These are phyloP conservation scores for Akebia trifoliata DNA, from an alignment of 164 flowering plant genomes.

Conservation along the genomic window DNA sequence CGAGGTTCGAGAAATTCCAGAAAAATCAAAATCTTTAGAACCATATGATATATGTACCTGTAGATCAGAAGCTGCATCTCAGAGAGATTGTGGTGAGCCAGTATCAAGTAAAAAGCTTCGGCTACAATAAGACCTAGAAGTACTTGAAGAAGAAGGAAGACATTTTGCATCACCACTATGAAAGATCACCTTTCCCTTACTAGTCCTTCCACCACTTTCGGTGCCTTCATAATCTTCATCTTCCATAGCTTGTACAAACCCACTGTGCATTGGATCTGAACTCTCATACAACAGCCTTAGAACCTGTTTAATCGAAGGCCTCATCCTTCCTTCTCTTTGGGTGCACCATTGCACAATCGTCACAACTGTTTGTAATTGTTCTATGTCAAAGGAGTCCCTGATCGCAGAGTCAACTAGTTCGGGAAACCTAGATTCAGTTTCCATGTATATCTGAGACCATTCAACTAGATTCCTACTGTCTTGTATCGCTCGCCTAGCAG, in stretches of 20 bases:
- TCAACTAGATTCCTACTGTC: slow-evolving; percentile 83
- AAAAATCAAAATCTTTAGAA: not conserved
- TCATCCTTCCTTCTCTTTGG: slow-evolving; percentile 63
- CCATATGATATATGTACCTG: not conserved
- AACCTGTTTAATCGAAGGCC: slow-evolving; percentile 95
- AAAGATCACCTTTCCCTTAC: slow-evolving; percentile 48
- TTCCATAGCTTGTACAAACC: slow-evolving; percentile 55
- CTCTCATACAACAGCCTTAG: slow-evolving; percentile 79
- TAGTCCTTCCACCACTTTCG: slow-evolving; percentile 38
- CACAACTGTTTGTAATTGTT: slow-evolving; percentile 68
- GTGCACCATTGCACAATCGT: slow-evolving; percentile 86
- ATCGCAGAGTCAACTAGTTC: slow-evolving; percentile 77
- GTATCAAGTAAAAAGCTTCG: slow-evolving; percentile 83
- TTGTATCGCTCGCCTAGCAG: slow-evolving; percentile 71
- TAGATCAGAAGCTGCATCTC: slow-evolving; percentile 1
- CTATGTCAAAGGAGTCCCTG: slow-evolving; percentile 53
- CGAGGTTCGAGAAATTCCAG: not conserved
- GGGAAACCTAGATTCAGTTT: slow-evolving; percentile 47
- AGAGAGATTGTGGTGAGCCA: slow-evolving; percentile 76
- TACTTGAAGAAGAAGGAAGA: slow-evolving; percentile 89
- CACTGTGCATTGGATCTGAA: slow-evolving; percentile 68
- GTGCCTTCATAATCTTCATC: slow-evolving; percentile 55
- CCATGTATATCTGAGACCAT: slow-evolving; percentile 60
- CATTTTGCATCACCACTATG: slow-evolving; percentile 72
- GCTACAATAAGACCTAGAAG: slow-evolving; percentile 88